A percentile compares a stretch with the other conserved stretches of the same genome.
phyloP scores from a whole-genome alignment of 176 grass and related monocot species.

The Oryza meyeriana region DNA sequence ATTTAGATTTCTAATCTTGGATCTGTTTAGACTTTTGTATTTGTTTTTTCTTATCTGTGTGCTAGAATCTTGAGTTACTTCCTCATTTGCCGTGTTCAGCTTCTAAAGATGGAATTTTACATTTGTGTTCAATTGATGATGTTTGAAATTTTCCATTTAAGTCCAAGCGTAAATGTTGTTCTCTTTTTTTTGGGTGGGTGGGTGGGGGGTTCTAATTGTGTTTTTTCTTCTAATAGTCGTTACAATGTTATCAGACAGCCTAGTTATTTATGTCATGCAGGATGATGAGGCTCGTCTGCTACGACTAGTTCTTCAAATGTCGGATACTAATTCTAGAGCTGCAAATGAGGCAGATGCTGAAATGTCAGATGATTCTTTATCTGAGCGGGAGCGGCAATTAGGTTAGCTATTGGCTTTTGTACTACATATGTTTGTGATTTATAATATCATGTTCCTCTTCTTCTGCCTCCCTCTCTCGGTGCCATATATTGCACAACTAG shows the following conservation, averaged over 20 bases:
- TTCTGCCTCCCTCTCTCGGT: too few species aligned
- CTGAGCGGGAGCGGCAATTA: constrained; percentile 42
- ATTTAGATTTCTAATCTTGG: background rate
- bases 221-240: background rate
- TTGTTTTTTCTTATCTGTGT: background rate
- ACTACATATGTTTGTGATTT: background rate
- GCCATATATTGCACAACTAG: background rate
- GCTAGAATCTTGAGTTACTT: background rate
- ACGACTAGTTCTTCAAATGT: constrained; percentile 48
- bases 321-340: too few species aligned
- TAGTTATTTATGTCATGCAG: constrained; percentile 29
- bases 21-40: background rate
- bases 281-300: constrained; percentile 45
- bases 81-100: background rate
- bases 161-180: too few species aligned
- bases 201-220: background rate
- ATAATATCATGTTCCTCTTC: background rate
- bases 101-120: background rate
- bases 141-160: background rate
- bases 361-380: constrained; percentile 26
- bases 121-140: background rate
- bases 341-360: background rate
- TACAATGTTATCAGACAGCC: background rate
- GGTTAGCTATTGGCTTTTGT: constrained; percentile 30
- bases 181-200: background rate